Conservation (phyloP, 352 stramenopile genomes). For the Albugo laibachii region DNA sequence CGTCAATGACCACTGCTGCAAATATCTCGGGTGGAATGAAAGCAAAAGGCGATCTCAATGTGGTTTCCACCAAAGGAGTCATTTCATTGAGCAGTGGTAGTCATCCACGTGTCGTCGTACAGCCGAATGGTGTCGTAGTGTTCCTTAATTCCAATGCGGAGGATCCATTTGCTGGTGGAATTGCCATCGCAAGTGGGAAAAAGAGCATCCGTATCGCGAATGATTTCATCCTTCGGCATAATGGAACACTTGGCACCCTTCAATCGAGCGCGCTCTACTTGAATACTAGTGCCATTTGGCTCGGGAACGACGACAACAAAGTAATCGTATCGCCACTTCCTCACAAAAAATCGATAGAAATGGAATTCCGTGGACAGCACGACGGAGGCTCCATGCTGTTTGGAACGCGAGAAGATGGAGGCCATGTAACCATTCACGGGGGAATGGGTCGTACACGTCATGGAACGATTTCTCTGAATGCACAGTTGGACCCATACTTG, state of each 20-base stretch:
- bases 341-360: constrained; percentile 18
- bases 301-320: constrained; percentile 23
- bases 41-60: constrained; percentile 48
- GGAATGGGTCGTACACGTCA: constrained; percentile 5
- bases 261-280: constrained; percentile 21
- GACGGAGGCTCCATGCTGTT: constrained; percentile 9
- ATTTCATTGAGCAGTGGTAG: constrained; percentile 41
- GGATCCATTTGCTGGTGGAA: constrained; percentile 13
- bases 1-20: constrained; percentile 58
- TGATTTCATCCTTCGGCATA: too few relatives aligned
- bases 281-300: constrained; percentile 16
- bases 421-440: constrained; percentile 3
- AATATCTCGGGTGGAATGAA: constrained; percentile 62
- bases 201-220: too few relatives aligned
- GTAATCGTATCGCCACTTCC: constrained; percentile 24
- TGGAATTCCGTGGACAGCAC: constrained; percentile 8
- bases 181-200: too few relatives aligned
- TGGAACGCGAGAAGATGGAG: constrained; percentile 7
- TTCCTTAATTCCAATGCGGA: constrained; percentile 29
- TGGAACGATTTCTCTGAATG: constrained; percentile 34
- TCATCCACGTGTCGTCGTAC: constrained; percentile 30
- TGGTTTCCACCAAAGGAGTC: constrained; percentile 42
- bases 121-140: constrained; percentile 25
- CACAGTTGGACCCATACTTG: constrained; percentile 16
- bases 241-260: too few relatives aligned